phyloP scores from a whole-genome alignment of 768 basidiomycete genomes.

The Lactarius evosmus region DNA sequence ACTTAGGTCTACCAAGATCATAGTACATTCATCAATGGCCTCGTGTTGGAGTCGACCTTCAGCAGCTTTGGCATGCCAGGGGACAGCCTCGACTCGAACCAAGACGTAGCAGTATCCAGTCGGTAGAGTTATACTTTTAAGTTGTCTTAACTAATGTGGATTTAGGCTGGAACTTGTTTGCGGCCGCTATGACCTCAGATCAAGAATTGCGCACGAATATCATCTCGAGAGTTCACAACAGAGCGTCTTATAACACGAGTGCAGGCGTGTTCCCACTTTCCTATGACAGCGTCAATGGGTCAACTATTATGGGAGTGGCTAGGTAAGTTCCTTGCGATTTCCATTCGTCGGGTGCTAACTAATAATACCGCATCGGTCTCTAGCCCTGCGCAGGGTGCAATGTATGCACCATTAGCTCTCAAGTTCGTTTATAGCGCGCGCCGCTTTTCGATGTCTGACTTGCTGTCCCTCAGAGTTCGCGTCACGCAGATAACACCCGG shows the following conservation, averaged over 20 bases:
- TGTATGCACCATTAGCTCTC: too few relatives aligned
- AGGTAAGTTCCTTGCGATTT: slow-evolving; percentile 12
- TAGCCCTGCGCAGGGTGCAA: slow-evolving; percentile 29
- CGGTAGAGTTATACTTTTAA: background rate
- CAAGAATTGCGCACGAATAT: background rate
- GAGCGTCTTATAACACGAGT: too few relatives aligned
- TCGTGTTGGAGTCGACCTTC: background rate
- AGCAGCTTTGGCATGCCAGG: slow-evolving; percentile 14
- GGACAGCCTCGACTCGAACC: background rate
- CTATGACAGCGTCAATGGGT: slow-evolving; percentile 7
- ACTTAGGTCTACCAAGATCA: slow-evolving; percentile 15
- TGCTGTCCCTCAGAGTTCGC: background rate
- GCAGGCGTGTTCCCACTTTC: slow-evolving; percentile 8
- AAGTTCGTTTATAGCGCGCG: slow-evolving; percentile 20
- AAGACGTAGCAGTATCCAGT: background rate
- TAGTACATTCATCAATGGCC: slow-evolving; percentile 3
- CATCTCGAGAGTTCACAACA: slow-evolving; percentile 8
- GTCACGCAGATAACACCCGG: background rate
- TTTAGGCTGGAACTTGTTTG: slow-evolving; percentile 14
- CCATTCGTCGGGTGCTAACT: background rate
- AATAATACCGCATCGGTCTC: background rate
- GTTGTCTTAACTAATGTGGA: background rate
- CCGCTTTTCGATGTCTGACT: background rate
- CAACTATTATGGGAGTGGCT: slow-evolving; percentile 4
- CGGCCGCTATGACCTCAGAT: too few relatives aligned